Conservation (phyloP, 2,329 filamentous ascomycete genomes). For the Aspergillus pseudonomiae region DNA sequence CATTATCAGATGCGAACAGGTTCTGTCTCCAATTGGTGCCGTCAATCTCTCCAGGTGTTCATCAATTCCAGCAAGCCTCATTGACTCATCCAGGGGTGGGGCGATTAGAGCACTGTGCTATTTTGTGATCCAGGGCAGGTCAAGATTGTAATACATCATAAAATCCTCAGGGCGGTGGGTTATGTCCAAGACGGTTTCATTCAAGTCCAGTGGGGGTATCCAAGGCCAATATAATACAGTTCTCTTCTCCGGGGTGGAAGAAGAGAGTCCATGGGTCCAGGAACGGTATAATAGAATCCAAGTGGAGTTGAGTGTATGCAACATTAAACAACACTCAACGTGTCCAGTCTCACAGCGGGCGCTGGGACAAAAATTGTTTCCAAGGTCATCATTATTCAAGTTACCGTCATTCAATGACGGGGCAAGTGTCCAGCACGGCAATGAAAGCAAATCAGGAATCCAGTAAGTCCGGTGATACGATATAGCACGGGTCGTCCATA, state of each 20-base stretch:
- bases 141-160: neutral
- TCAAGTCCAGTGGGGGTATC: constrained; percentile 16
- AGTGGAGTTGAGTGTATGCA: constrained; percentile 31
- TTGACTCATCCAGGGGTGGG: neutral
- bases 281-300: constrained; percentile 25
- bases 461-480: constrained; percentile 13
- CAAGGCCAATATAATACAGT: constrained; percentile 21
- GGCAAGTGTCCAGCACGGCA: constrained; percentile 17
- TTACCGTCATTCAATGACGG: constrained; percentile 24
- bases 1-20: neutral
- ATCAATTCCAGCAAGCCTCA: neutral
- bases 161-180: neutral
- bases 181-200: neutral
- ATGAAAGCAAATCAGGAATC: constrained; percentile 9
- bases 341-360: constrained; percentile 39
- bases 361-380: constrained; percentile 28
- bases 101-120: neutral
- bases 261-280: constrained; percentile 23
- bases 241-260: constrained; percentile 33
- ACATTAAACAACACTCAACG: constrained; percentile 46
- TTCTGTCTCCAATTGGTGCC: neutral
- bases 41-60: neutral
- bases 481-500: constrained; percentile 16
- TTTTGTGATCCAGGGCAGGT: neutral
- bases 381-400: constrained; percentile 28